Evolutionary conservation across 495 filamentous ascomycete species (phyloP).

Genomic region (Tuber melanosporum): DNA sequence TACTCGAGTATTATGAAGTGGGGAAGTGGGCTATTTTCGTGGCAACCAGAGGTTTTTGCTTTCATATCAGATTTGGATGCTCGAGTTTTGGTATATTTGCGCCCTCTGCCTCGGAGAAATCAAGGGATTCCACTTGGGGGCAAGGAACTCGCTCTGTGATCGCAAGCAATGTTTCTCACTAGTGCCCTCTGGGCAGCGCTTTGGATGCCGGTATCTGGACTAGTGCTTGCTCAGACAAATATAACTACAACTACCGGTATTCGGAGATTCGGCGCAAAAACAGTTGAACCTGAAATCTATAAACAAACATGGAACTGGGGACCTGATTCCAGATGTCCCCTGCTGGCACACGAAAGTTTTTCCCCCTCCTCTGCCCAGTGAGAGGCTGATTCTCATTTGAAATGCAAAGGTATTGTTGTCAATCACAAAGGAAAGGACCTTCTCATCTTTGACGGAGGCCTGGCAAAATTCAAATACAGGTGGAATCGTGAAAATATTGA

Average conservation of each 20-base stretch:
- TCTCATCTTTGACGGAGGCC: slow-evolving; percentile 20
- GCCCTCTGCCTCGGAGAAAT: background rate
- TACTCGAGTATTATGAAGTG: too few relatives aligned
- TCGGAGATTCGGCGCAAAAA: background rate
- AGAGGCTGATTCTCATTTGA: background rate
- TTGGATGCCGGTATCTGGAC: too few relatives aligned
- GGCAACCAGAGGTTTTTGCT: too few relatives aligned
- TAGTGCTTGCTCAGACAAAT: background rate
- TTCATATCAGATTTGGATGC: background rate
- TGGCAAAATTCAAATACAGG: slow-evolving; percentile 13
- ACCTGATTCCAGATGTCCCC: slow-evolving; percentile 12
- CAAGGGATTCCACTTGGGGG: background rate
- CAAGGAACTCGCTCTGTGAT: background rate
- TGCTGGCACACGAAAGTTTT: slow-evolving; percentile 19
- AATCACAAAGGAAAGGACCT: slow-evolving; percentile 2
- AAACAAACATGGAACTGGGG: slow-evolving; percentile 20
- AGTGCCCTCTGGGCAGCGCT: background rate
- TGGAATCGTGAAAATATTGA: background rate
- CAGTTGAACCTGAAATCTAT: background rate
- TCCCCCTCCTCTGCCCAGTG: background rate
- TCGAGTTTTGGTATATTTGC: background rate
- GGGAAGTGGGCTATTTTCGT: too few relatives aligned
- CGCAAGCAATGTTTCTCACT: background rate
- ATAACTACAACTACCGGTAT: background rate
- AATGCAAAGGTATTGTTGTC: slow-evolving; percentile 14